Evolutionary conservation across 1,139 yeast species (phyloP).

Genomic region (Blastobotrys arbuscula): DNA sequence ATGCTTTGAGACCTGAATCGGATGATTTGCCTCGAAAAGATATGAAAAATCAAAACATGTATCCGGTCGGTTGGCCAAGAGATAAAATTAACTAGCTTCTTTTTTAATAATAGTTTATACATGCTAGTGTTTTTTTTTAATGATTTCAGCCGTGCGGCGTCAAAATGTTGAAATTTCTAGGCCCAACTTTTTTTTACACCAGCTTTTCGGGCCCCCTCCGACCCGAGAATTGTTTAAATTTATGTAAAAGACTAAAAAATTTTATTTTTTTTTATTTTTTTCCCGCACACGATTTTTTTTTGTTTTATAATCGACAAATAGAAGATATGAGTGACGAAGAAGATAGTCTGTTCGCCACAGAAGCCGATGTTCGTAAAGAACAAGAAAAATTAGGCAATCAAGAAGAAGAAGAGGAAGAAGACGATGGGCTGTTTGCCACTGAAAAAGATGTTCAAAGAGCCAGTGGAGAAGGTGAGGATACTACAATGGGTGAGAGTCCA

Average conservation of each 20-base stretch:
- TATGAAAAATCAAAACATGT: slow-evolving; percentile 42
- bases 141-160: slow-evolving; percentile 11
- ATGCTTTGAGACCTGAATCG: slow-evolving; percentile 44
- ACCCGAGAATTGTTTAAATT: no score
- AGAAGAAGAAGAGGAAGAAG: slow-evolving; percentile 4
- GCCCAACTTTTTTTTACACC: neutral
- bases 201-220: no score
- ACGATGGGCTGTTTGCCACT: slow-evolving; percentile 15
- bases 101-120: slow-evolving; percentile 1
- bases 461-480: slow-evolving; percentile 6
- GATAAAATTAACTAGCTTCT: slow-evolving; percentile 36
- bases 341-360: slow-evolving; percentile 15
- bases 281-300: no score
- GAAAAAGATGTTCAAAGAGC: slow-evolving; percentile 12
- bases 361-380: slow-evolving; percentile 13
- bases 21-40: slow-evolving; percentile 52
- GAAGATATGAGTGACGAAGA: slow-evolving; percentile 11
- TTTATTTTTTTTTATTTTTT: no score
- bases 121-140: no score
- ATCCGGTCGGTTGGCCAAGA: slow-evolving; percentile 60
- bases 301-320: neutral
- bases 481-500: slow-evolving; percentile 2
- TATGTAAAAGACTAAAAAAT: no score
- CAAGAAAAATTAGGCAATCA: slow-evolving; percentile 1
- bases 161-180: neutral